Evolutionary conservation across 1,284 basidiomycete species (phyloP), one percentile per base, ranked within the genome.

Genomic region (Uromyces viciae-fabae): DNA sequence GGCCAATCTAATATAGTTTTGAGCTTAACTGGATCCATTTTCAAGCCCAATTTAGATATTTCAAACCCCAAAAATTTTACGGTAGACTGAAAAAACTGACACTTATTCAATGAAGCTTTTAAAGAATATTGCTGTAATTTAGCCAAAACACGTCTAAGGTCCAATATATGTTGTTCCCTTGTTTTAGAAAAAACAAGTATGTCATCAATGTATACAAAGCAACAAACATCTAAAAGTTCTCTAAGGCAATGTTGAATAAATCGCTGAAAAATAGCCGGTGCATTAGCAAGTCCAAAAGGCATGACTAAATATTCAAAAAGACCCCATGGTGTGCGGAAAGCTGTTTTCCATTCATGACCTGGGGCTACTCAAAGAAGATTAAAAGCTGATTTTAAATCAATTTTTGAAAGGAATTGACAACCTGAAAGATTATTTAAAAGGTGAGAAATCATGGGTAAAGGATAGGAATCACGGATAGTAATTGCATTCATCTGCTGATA

Each of bases 251-350:
- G 42, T 52, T 71, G 43, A 52, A 71, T 52, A 33, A 71, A 71
- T 8, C 68, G 22, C 22, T 77, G 60, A 54, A 77, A 68, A 17
- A 52, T 71, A 31, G 86, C 84, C 0, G 87, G 87, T 0, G 86
- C 86, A 81, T 88, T 88, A 64, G 85, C 86, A 5, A 88, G 83
- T 0, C 88, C 86, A 73, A 88, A 88, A 0, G 0, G 86, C 86
- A 86, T 88, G 86, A 40, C 0, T 86, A 85, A 0, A 86, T 87
- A 69, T 87, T 87, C 84, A 84, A 85, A 66, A 86, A 84, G 64
- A 86, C 82, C 0, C 85, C 84, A 64, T 43, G 42, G 5, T 52
- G 28, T 77, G 28, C 15, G 43, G 42, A 68, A 66, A n/a, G 46
- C 60, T n/a, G 28, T 66, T 54, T 56, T 56, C 49, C 49, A 58